Conservation (phyloP, 495 filamentous ascomycete species). For the Penicillium robsamsonii region DNA sequence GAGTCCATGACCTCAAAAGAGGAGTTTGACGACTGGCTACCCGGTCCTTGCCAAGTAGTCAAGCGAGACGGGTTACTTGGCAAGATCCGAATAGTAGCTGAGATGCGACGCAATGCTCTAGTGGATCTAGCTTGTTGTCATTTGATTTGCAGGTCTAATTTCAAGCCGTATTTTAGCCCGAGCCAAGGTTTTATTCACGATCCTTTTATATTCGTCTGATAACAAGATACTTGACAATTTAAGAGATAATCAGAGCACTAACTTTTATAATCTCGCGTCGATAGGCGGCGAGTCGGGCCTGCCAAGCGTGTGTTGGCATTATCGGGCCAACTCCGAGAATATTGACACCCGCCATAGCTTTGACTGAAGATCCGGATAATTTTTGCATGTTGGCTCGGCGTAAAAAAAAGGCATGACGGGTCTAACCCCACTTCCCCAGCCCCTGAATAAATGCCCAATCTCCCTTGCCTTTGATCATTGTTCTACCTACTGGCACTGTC, state of each 20-base stretch:
- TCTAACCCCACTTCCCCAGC: slow-evolving; percentile 1
- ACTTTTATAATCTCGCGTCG: not conserved
- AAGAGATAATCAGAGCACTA: not conserved
- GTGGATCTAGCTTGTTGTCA: too few relatives aligned
- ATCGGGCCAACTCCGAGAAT: slow-evolving; percentile 2
- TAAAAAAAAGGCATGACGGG: not conserved
- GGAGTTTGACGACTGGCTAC: too few relatives aligned
- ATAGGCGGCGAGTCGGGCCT: not conserved
- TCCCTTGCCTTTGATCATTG: not conserved
- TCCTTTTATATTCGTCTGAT: not conserved
- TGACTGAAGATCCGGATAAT: not conserved
- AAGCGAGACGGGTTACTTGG: too few relatives aligned
- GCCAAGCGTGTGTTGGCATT: not conserved
- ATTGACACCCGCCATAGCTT: not conserved
- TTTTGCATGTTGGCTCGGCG: not conserved
- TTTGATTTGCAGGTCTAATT: too few relatives aligned
- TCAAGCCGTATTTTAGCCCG: too few relatives aligned
- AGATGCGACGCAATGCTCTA: too few relatives aligned
- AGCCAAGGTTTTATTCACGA: not conserved
- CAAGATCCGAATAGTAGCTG: too few relatives aligned
- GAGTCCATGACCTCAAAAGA: too few relatives aligned
- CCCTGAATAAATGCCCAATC: not conserved
- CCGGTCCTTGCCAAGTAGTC: too few relatives aligned
- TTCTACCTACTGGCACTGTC: not conserved
- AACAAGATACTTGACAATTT: not conserved